Evolutionary conservation across 208 protist species (phyloP).

Genomic region (Wallacemonas sp.): DNA sequence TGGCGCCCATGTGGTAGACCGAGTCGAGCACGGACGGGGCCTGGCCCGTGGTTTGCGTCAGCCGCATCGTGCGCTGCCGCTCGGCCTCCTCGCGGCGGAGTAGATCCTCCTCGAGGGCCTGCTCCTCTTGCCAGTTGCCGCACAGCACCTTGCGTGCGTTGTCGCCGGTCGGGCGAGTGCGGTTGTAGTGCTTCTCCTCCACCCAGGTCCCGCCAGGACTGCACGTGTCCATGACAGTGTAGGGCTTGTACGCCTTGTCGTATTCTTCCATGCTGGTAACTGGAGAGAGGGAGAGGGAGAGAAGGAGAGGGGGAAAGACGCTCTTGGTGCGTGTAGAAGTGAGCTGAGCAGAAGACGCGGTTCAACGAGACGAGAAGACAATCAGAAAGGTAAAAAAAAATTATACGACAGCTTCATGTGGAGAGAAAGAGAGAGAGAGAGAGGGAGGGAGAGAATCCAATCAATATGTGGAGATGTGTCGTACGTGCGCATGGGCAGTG

Average conservation of each 20-base stretch:
- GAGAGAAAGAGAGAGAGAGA: no score
- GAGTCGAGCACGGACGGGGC: conserved; percentile 14
- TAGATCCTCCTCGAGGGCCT: conserved; percentile 74
- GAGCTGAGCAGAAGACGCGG: no score
- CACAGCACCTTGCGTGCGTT: conserved; percentile 74
- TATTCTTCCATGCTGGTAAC: conserved; percentile 31
- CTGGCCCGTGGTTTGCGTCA: conserved; percentile 6
- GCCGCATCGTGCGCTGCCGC: conserved; percentile 18
- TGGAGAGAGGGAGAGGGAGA: background rate
- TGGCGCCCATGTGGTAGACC: conserved; percentile 14
- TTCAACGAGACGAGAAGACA: no score
- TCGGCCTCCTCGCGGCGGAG: conserved; percentile 41
- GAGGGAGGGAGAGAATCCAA: no score
- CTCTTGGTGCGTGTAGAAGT: no score
- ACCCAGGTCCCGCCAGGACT: conserved; percentile 83
- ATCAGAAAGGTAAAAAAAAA: no score
- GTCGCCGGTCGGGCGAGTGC: conserved; percentile 42
- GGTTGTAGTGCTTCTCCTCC: conserved; percentile 91
- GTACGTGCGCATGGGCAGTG: no score
- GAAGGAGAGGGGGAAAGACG: no score
- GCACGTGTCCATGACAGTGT: conserved; percentile 88
- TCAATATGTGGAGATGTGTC: no score
- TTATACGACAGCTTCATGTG: no score
- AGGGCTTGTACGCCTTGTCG: conserved; percentile 59
- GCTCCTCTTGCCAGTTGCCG: conserved; percentile 89